Evolutionary conservation across 2,329 filamentous ascomycete species (phyloP).

Genomic region (Penicillium sp.): DNA sequence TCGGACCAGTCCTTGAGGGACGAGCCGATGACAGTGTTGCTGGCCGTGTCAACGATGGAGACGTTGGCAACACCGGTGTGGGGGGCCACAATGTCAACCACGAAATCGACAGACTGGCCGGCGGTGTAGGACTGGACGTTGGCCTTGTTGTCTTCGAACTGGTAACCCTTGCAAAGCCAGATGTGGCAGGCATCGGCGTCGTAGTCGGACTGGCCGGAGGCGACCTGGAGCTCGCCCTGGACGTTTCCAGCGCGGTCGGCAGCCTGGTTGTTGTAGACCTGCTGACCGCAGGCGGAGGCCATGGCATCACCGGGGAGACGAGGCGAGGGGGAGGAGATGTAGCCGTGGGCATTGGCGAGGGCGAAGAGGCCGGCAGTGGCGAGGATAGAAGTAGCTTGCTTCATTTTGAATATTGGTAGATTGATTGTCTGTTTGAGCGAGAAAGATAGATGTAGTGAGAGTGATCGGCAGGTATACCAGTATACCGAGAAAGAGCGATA

Average conservation of each 20-base stretch:
- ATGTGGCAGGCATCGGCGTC: constrained; percentile 55
- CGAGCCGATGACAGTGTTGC: constrained; percentile 44
- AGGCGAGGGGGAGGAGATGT: constrained; percentile 53
- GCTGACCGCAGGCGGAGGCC: constrained; percentile 58
- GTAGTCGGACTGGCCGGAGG: constrained; percentile 54
- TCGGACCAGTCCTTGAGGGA: constrained; percentile 39
- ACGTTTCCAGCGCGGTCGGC: constrained; percentile 63
- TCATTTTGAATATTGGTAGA: constrained; percentile 41
- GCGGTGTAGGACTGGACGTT: constrained; percentile 58
- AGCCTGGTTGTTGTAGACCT: constrained; percentile 58
- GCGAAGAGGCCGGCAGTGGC: constrained; percentile 51
- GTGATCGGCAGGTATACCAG: constrained; percentile 29
- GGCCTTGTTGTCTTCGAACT: constrained; percentile 60
- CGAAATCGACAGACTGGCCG: constrained; percentile 51
- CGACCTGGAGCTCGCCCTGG: constrained; percentile 59
- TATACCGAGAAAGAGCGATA: constrained; percentile 26
- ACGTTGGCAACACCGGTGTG: constrained; percentile 57
- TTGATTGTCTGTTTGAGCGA: constrained; percentile 16
- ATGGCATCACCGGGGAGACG: constrained; percentile 59
- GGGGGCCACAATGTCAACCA: constrained; percentile 52
- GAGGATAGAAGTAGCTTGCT: constrained; percentile 48
- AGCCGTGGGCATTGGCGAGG: constrained; percentile 59
- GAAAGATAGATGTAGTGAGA: constrained; percentile 16
- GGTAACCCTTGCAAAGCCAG: constrained; percentile 64
- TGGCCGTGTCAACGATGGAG: constrained; percentile 53